Evolutionary conservation across 2,329 filamentous ascomycete genomes (phyloP).

Genomic region (Madurella mycetomatis): DNA sequence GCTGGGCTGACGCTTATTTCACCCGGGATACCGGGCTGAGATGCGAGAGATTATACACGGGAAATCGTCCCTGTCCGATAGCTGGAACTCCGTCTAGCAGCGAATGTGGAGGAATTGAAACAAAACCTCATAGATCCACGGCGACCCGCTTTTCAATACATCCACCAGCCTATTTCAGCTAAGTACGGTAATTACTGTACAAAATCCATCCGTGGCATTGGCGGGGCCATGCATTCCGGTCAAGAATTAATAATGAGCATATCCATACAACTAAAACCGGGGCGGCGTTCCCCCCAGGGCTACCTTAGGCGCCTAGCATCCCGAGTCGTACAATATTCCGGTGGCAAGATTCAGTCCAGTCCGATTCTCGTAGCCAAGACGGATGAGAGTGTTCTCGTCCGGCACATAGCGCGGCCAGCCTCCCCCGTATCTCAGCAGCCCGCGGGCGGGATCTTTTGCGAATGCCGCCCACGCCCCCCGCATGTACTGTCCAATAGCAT

Average conservation of each 20-base stretch:
- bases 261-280: too few species aligned
- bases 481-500: slow-evolving; percentile 31
- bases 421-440: neutral
- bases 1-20: too few species aligned
- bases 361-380: slow-evolving; percentile 1
- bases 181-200: too few species aligned
- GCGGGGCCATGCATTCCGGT: neutral
- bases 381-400: slow-evolving; percentile 1
- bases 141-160: neutral
- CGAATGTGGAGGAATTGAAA: neutral
- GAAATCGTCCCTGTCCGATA: too few species aligned
- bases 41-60: too few species aligned
- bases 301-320: neutral
- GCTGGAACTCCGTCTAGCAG: too few species aligned
- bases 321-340: slow-evolving; percentile 6
- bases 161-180: neutral
- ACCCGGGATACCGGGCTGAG: too few species aligned
- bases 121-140: neutral
- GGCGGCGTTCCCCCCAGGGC: too few species aligned
- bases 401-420: neutral
- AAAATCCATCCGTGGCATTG: neutral
- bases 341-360: neutral
- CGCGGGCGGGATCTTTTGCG: slow-evolving; percentile 33
- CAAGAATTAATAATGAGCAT: too few species aligned
- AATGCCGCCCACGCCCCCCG: slow-evolving; percentile 38